Conservation (phyloP, 2,329 filamentous ascomycete genomes). For the Paecilomyces formosus region DNA sequence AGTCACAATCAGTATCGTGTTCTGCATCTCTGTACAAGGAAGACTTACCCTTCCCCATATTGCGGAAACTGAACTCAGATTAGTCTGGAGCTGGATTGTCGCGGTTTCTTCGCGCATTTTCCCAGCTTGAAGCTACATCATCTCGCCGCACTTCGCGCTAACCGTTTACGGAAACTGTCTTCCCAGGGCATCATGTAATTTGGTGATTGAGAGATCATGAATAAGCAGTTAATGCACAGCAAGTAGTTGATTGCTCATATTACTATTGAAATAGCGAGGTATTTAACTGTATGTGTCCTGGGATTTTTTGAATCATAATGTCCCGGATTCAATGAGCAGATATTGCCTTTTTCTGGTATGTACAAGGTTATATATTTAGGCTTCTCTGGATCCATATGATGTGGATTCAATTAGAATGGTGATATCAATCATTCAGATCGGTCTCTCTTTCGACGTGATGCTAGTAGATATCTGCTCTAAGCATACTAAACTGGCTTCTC, state of each 20-base stretch:
- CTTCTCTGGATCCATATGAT: too few species aligned
- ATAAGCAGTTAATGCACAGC: too few species aligned
- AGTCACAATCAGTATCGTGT: slow-evolving; percentile 7
- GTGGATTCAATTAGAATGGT: background rate
- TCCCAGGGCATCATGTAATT: too few species aligned
- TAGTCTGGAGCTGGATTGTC: background rate
- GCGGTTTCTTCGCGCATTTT: background rate
- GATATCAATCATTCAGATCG: background rate
- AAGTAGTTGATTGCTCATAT: too few species aligned
- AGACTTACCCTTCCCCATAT: slow-evolving; percentile 34
- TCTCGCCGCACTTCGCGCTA: slow-evolving; percentile 4
- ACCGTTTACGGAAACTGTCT: slow-evolving; percentile 3
- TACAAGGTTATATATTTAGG: too few species aligned
- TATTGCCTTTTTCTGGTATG: too few species aligned
- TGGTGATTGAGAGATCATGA: too few species aligned
- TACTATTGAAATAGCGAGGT: too few species aligned
- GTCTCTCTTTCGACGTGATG: background rate
- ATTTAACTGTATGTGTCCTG: too few species aligned
- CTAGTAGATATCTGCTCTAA: background rate
- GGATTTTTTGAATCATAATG: too few species aligned
- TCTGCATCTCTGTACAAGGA: background rate
- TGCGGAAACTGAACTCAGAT: background rate
- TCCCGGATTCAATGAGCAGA: too few species aligned
- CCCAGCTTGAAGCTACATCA: slow-evolving; percentile 1
- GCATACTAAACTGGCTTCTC: background rate